Evolutionary conservation across 768 basidiomycete species (phyloP).

Genomic region (Lyophyllum shimeji): DNA sequence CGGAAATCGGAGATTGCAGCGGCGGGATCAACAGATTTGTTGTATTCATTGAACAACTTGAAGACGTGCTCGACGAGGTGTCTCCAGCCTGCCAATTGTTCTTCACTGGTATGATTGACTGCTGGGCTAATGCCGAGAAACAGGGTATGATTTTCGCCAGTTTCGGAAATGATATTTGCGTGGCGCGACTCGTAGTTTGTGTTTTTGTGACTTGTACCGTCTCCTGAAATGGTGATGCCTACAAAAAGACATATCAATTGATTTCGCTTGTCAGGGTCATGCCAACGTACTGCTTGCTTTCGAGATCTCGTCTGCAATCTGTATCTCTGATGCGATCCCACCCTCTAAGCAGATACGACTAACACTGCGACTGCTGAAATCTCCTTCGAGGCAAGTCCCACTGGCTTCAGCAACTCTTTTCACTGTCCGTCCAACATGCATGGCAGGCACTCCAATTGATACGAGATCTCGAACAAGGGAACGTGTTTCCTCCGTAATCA

Average conservation of each 20-base stretch:
- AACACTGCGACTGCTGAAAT: neutral
- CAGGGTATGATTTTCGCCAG: neutral
- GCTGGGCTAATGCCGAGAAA: conserved; percentile 11
- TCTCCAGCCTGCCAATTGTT: conserved; percentile 19
- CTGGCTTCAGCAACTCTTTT: neutral
- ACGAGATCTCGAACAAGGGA: neutral
- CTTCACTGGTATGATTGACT: conserved; percentile 20
- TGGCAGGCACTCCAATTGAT: neutral
- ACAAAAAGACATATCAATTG: neutral
- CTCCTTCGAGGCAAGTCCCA: neutral
- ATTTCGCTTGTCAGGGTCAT: neutral
- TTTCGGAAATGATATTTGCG: neutral
- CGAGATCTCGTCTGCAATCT: neutral
- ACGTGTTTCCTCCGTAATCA: neutral
- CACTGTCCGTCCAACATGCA: neutral
- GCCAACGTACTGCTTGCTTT: neutral
- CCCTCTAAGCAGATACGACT: neutral
- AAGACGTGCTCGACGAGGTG: conserved; percentile 11
- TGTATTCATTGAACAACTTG: conserved; percentile 9
- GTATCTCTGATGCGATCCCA: neutral
- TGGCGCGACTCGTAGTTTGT: neutral
- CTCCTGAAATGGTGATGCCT: neutral
- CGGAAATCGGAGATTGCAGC: no score
- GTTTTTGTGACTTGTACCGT: neutral
- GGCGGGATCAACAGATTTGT: neutral